Conservation (phyloP, 2,329 filamentous ascomycete genomes). For the Apiospora saccharicola region DNA sequence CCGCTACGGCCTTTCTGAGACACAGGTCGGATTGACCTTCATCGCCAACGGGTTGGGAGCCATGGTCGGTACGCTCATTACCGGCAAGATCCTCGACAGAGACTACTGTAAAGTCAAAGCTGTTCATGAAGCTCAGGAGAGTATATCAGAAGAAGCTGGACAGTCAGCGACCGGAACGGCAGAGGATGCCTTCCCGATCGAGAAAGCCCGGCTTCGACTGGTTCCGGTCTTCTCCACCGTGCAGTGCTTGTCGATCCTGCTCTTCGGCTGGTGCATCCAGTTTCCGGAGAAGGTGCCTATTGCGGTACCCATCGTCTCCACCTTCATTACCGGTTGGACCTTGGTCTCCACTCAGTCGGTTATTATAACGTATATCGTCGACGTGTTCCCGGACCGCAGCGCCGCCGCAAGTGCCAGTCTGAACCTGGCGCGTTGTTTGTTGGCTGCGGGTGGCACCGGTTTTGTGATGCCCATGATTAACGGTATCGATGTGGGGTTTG, state of each 20-base stretch:
- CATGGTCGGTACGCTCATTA: conserved; percentile 59
- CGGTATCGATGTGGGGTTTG: background rate
- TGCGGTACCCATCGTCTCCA: conserved; percentile 56
- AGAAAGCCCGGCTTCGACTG: background rate
- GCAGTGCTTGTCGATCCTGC: background rate
- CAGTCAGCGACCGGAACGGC: too few species aligned
- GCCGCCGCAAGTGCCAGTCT: conserved; percentile 60
- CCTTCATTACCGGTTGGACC: conserved; percentile 61
- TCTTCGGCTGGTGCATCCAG: background rate
- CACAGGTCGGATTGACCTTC: conserved; percentile 53
- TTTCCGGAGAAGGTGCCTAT: conserved; percentile 47
- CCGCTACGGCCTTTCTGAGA: conserved; percentile 34
- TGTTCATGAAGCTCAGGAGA: background rate
- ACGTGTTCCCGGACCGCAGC: conserved; percentile 57
- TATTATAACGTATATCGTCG: conserved; percentile 61
- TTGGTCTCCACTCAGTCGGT: conserved; percentile 56
- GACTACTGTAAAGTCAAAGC: conserved; percentile 56
- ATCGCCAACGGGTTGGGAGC: conserved; percentile 63
- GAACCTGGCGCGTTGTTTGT: background rate
- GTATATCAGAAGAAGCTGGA: background rate
- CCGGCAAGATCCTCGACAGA: conserved; percentile 58
- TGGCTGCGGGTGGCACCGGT: background rate
- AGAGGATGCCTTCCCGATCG: background rate
- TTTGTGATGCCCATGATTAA: background rate
- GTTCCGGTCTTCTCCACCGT: background rate